Conservation (phyloP, 805 yeast genomes). For the Myxozyma melibiosi region DNA sequence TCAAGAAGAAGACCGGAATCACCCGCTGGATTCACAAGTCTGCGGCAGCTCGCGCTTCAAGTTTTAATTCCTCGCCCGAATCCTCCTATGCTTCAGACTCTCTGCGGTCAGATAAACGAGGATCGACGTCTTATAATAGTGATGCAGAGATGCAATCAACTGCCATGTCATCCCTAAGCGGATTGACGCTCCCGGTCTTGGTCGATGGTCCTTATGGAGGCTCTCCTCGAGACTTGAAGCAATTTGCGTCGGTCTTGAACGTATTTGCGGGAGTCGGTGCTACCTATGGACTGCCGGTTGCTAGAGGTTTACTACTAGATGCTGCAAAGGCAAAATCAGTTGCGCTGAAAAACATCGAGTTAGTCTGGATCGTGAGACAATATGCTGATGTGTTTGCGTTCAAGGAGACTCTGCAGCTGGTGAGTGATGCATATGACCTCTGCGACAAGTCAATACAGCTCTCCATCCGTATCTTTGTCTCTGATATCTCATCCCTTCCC, state of each 20-base stretch:
- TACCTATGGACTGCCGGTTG: slow-evolving; percentile 47
- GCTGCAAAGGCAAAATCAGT: neutral
- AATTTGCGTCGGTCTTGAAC: slow-evolving; percentile 48
- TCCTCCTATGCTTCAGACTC: too few species aligned
- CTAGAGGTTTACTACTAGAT: neutral
- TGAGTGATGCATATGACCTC: neutral
- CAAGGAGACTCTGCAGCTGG: neutral
- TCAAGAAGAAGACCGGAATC: slow-evolving; percentile 37
- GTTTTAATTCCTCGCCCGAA: neutral
- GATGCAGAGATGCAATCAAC: neutral
- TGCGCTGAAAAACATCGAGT: neutral
- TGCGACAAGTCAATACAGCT: neutral
- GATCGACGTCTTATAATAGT: neutral
- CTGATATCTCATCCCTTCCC: slow-evolving; percentile 4
- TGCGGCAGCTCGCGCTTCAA: neutral
- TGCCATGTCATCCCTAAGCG: neutral
- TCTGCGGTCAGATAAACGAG: neutral
- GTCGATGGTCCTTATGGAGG: slow-evolving; percentile 55
- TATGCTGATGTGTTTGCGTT: slow-evolving; percentile 3
- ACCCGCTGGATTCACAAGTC: slow-evolving; percentile 14
- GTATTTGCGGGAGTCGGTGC: slow-evolving; percentile 53
- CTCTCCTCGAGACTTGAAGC: slow-evolving; percentile 45
- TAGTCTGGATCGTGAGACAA: slow-evolving; percentile 2
- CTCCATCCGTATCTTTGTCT: slow-evolving; percentile 3
- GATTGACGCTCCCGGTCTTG: slow-evolving; percentile 42